A percentile compares a stretch with the other conserved stretches of the same genome.
phyloP scores from a whole-genome alignment of 2,329 filamentous ascomycete species.

The Hymenoscyphus albidus region DNA sequence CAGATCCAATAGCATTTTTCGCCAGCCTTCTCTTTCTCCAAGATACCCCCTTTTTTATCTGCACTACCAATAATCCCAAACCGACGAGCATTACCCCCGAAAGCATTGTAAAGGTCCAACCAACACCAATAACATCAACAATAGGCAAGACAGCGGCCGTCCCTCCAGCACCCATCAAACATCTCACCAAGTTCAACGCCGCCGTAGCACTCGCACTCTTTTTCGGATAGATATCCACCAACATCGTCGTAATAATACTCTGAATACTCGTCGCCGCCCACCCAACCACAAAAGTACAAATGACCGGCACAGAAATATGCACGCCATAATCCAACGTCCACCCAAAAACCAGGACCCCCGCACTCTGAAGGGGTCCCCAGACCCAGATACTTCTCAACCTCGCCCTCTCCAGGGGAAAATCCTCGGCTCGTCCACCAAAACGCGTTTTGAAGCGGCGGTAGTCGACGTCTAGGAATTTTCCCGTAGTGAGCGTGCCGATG shows the following conservation, averaged over 20 bases:
- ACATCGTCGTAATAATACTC: slow-evolving; percentile 24
- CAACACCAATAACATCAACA: slow-evolving; percentile 28
- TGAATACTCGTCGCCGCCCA: slow-evolving; percentile 34
- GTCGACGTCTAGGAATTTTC: slow-evolving; percentile 62
- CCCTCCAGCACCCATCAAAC: slow-evolving; percentile 35
- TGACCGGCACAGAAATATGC: slow-evolving; percentile 31
- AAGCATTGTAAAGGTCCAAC: slow-evolving; percentile 28
- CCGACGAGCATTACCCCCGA: slow-evolving; percentile 38
- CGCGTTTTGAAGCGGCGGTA: slow-evolving; percentile 48
- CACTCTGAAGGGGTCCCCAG: slow-evolving; percentile 37
- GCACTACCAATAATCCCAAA: slow-evolving; percentile 37
- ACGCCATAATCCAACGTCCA: slow-evolving; percentile 32
- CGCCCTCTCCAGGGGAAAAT: slow-evolving; percentile 41
- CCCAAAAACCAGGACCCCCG: slow-evolving; percentile 37
- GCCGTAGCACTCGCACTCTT: slow-evolving; percentile 36
- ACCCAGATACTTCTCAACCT: slow-evolving; percentile 36
- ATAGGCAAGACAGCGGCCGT: slow-evolving; percentile 29
- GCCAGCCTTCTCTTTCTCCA: slow-evolving; percentile 13
- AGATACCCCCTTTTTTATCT: slow-evolving; percentile 4
- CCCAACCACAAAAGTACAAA: slow-evolving; percentile 37
- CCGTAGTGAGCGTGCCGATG: slow-evolving; percentile 43
- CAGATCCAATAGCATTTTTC: not conserved
- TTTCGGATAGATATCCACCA: slow-evolving; percentile 36
- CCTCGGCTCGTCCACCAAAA: slow-evolving; percentile 19
- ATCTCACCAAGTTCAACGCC: slow-evolving; percentile 37